Evolutionary conservation across 345 rosid genomes (phyloP).

Genomic region (Eucalyptus erythrocorys): DNA sequence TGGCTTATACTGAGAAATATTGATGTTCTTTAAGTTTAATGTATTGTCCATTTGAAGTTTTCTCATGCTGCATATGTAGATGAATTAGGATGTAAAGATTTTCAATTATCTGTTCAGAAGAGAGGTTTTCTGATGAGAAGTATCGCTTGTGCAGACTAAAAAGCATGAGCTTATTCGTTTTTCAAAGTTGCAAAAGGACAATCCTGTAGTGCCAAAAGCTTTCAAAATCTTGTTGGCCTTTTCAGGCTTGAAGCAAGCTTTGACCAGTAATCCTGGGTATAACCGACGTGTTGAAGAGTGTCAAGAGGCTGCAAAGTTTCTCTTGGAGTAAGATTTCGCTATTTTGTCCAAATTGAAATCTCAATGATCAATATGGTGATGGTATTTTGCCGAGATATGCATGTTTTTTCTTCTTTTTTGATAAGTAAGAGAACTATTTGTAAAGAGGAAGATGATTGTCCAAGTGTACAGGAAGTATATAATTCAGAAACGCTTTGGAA

Average conservation of each 20-base stretch:
- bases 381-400: neutral
- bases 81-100: neutral
- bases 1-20: neutral
- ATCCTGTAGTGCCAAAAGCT: slow-evolving; percentile 22
- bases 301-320: slow-evolving; percentile 80
- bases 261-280: slow-evolving; percentile 88
- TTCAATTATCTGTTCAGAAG: neutral
- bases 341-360: neutral
- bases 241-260: slow-evolving; percentile 87
- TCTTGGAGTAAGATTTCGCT: slow-evolving; percentile 43
- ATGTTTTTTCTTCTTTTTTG: neutral
- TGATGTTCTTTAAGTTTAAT: neutral
- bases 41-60: neutral
- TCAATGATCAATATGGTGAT: neutral
- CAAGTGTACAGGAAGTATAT: neutral
- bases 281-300: slow-evolving; percentile 87
- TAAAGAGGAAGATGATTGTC: neutral
- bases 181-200: slow-evolving; percentile 3
- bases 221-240: slow-evolving; percentile 86
- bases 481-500: neutral
- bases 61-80: neutral
- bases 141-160: slow-evolving; percentile 47
- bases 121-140: slow-evolving; percentile 10
- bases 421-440: neutral
- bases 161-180: slow-evolving; percentile 59